Evolutionary conservation across 164 flowering plant species (phyloP), one percentile per base, ranked within the genome.

Genomic region (Pachysandra terminalis): DNA sequence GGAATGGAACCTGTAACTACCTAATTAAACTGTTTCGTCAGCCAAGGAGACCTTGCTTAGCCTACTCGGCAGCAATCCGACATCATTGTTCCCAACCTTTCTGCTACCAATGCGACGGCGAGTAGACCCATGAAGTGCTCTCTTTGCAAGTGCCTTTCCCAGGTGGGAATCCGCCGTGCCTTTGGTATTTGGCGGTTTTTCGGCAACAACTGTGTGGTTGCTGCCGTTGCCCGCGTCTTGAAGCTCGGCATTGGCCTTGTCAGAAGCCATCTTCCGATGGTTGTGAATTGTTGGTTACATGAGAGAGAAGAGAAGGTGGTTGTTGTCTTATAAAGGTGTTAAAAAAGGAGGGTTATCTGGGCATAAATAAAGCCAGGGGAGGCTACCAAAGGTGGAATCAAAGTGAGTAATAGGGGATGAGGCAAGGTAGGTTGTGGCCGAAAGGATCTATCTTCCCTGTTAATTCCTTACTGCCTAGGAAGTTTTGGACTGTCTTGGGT

Each of bases 41-140:
- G 85, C 82, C 59, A 80, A 49, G 7, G 86, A 75, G 40, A 83
- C 85, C 75, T 78, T 83, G 78, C 87, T 83, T 32, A 82, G 84
- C 78, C 89, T 82, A 65, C 92, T 83, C n/a, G 86, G 87, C 62
- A 69, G 66, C 41, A 75, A 51, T 61, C 67, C 78, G 48, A 23
- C 58, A 14, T 79, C 83, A 62, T 59, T 63, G 69, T 61, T 66
- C 57, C 68, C 59, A 35, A 19, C 68, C 73, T 76, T 83, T 73
- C 79, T 77, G 69, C 80, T 48, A 63, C 77, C 75, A 24, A 41
- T 52, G 19, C 77, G 74, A 49, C 83, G 84, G 35, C 65, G 67
- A 62, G 68, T 66, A n/a, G 82, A 77, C 27, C 76, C 80, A 68
- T 58, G 71, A 22, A 87, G 48, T 35, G 92, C 89, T 74, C 90